Base-by-base conservation (phyloP, 1,284 basidiomycete genomes). In the Rhodofomes roseus region DNA sequence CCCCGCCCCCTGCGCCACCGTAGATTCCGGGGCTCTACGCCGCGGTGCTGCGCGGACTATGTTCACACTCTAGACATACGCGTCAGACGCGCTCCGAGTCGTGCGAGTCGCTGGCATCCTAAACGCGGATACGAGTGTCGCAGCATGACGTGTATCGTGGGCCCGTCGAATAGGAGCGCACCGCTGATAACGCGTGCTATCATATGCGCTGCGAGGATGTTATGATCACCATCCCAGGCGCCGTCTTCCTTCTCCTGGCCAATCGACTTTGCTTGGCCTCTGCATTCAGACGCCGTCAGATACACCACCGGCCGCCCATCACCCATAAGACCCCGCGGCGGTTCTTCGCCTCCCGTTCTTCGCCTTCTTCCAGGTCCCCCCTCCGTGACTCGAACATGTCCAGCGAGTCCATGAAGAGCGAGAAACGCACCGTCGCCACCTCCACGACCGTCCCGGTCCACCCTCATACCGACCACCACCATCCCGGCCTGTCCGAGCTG, bases 401-500 rank as follows among this genome's bases (percentile, higher is more conserved):
- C 27, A 14, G 9, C 50, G 31, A 34, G 31, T 36, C 50, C 4
- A 31, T 14, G 14, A 64, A 64, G 59, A 41, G 16, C 37, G 51
- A 69, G 56, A 65, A 68, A 40, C 29, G 57, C 9, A 20, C 39
- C 2, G 34, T 54, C 22, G 44, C 65, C 16, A 59, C 62, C 4
- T 54, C 68, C 25, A 57, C 63, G 46, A 54, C 57, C 18, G 29
- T 59, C 44, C 54, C 46, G 11, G 62, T 61, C 16, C 31, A 65
- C 12, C 41, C 25, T n/a, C 60, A 62, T 25, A 65, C 65, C 14
- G 46, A 50, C 34, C 52, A 34, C 31, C 60, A 61, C 39, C 48
- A 61, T 22, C 60, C 54, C 20, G 61, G 60, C 23, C 40, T 67
- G 9, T 55, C 65, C 27, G 68, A 71, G 9, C 48, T 76, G 20